Base-by-base conservation (phyloP, 352 stramenopile species). In the Pythium brassicae region DNA sequence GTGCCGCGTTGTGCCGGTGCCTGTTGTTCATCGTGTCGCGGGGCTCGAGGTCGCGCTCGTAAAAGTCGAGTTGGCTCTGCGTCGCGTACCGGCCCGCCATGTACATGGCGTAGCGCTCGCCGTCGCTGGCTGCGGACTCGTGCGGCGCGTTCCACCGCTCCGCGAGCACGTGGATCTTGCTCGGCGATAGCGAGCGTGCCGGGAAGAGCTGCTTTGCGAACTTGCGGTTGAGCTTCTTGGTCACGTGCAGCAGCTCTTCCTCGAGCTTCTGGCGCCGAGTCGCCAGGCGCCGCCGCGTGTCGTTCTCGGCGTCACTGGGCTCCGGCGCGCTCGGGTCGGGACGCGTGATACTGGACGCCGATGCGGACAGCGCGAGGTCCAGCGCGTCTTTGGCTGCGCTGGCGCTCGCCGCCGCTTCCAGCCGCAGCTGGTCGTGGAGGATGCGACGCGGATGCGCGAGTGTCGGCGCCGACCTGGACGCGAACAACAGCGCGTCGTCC, bases 171-270 rank as follows among this genome's bases (percentile, higher is more conserved):
- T 75, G 69, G n/a, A 65, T 76, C 40, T 68, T 68, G 49, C 64
- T 74, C 4, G 60, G 66, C 10, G 69, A 71, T n/a, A 15, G 45
- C 53, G 2, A 47, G 35, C 29, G 50, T 32, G 63, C 45, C 29
- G 71, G 68, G 27, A 62, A 75, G 19, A 92, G 59, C 27, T 79
- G 67, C 46, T 84, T 79, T 15, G 62, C 57, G 65, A 90, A 89
- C 62, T 92, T 92, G 37, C 76, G 79, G n/a, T 71, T 80, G 19
- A 90, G 62, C 59, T 89, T 88, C 42, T 80, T 68, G 2, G 79
- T 89, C 23, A 79, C 68, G 8, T 75, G 64, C 1, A 92, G 62
- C 15, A 92, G 61, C 44, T 87, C 57, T 5, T 65, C 29, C 49
- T 89, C 71, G 29, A 92, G 60, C 22, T 73, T 43, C 19, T 58